phyloP scores from a whole-genome alignment of 2,329 filamentous ascomycete genomes.

The Ceratocystis ficicola region DNA sequence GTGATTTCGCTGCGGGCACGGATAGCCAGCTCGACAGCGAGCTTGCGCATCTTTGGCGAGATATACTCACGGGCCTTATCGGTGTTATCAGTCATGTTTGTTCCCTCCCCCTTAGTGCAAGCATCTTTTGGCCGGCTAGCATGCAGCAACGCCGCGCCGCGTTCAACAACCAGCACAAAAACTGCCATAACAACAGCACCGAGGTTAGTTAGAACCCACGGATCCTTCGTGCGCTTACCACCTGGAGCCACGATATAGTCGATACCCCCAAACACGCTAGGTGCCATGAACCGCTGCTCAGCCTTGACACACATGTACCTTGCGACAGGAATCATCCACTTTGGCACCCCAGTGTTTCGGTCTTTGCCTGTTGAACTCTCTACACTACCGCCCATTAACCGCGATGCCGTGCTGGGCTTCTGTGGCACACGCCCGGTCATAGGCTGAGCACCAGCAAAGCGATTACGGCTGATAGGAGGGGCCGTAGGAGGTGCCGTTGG shows the following conservation, averaged over 20 bases:
- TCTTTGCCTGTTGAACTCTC: slow-evolving; percentile 24
- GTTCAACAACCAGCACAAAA: slow-evolving; percentile 40
- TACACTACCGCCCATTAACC: slow-evolving; percentile 32
- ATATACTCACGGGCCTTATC: slow-evolving; percentile 28
- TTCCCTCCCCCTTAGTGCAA: slow-evolving; percentile 28
- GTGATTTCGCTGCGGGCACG: slow-evolving; percentile 34
- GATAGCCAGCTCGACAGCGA: slow-evolving; percentile 35
- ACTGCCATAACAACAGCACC: slow-evolving; percentile 48
- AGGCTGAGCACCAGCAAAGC: slow-evolving; percentile 7
- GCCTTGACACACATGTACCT: slow-evolving; percentile 51
- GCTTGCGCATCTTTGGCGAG: slow-evolving; percentile 30
- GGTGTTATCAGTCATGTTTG: slow-evolving; percentile 30
- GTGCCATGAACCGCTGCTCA: slow-evolving; percentile 48
- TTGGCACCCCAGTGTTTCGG: slow-evolving; percentile 35
- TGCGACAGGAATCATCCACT: slow-evolving; percentile 59
- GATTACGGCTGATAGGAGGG: background rate
- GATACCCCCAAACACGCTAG: slow-evolving; percentile 63
- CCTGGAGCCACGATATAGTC: slow-evolving; percentile 41
- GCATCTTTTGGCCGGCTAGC: slow-evolving; percentile 29
- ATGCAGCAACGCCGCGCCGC: slow-evolving; percentile 31
- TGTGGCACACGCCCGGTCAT: slow-evolving; percentile 32
- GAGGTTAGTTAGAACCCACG: slow-evolving; percentile 39
- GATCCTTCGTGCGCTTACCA: slow-evolving; percentile 36
- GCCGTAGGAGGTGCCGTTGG: slow-evolving; percentile 26
- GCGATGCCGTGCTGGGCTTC: slow-evolving; percentile 36